These are phyloP conservation scores for Trametes sp. DNA, from an alignment of 1,284 basidiomycete species.

Conservation along the genomic window DNA sequence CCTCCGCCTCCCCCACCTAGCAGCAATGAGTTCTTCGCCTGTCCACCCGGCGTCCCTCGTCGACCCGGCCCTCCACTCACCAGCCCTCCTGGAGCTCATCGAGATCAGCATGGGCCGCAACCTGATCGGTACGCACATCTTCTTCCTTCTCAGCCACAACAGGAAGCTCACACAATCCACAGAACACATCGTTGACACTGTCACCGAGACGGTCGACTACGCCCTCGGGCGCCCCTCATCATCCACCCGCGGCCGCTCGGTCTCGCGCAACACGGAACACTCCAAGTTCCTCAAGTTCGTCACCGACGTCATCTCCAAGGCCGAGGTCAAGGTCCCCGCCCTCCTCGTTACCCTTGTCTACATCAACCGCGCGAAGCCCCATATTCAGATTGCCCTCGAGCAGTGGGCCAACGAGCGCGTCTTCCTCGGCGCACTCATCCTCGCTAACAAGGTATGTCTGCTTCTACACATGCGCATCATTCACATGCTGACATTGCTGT, in stretches of 20 bases:
- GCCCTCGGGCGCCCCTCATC: slow-evolving; percentile 69
- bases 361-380: slow-evolving; percentile 73
- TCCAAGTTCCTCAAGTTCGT: slow-evolving; percentile 67
- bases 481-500: slow-evolving; percentile 29
- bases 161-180: slow-evolving; percentile 16
- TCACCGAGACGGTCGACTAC: slow-evolving; percentile 74
- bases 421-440: slow-evolving; percentile 75
- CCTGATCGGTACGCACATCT: slow-evolving; percentile 61
- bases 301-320: slow-evolving; percentile 67
- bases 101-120: slow-evolving; percentile 63
- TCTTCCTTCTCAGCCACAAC: slow-evolving; percentile 12
- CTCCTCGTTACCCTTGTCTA: slow-evolving; percentile 73
- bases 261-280: slow-evolving; percentile 57
- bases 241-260: slow-evolving; percentile 55
- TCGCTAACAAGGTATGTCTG: slow-evolving; percentile 70
- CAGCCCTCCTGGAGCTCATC: slow-evolving; percentile 68
- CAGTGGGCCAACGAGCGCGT: slow-evolving; percentile 83
- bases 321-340: slow-evolving; percentile 70
- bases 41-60: slow-evolving; percentile 70
- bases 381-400: slow-evolving; percentile 77
- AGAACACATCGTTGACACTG: slow-evolving; percentile 74
- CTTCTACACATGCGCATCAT: slow-evolving; percentile 25
- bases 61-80: slow-evolving; percentile 64
- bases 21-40: slow-evolving; percentile 35
- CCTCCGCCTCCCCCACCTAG: slow-evolving; percentile 8